Conservation (phyloP, 169 alveolate genomes). For the Ichthyophthirius multifiliis region DNA sequence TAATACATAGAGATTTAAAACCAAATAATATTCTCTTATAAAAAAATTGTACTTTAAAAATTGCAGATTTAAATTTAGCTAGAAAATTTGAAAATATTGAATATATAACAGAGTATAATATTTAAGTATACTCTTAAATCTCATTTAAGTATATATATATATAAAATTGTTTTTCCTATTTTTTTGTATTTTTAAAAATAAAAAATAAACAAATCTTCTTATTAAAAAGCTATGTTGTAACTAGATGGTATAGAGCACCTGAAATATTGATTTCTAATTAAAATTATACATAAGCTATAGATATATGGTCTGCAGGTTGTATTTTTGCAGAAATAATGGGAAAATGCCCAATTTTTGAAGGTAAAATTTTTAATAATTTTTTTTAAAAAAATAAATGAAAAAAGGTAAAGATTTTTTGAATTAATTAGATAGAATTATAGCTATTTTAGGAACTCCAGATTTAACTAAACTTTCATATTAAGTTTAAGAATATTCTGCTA, state of each 20-base stretch:
- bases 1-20: constrained; percentile 81
- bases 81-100: background rate
- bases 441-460: constrained; percentile 65
- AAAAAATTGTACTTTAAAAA: constrained; percentile 65
- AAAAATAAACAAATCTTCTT: too few relatives aligned
- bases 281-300: constrained; percentile 56
- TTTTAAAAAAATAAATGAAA: background rate
- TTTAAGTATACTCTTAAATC: constrained; percentile 82
- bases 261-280: constrained; percentile 61
- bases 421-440: constrained; percentile 86
- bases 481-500: constrained; percentile 72
- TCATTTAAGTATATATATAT: constrained; percentile 88
- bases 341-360: constrained; percentile 65
- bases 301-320: constrained; percentile 68
- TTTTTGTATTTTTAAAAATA: constrained; percentile 77
- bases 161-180: constrained; percentile 92
- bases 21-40: constrained; percentile 80
- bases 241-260: constrained; percentile 73
- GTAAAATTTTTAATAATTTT: constrained; percentile 13
- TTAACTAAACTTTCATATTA: constrained; percentile 82
- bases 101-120: constrained; percentile 59
- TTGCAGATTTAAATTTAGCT: background rate
- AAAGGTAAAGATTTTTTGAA: constrained; percentile 90
- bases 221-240: constrained; percentile 48
- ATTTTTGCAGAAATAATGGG: constrained; percentile 89